These are phyloP conservation scores for Aspergillus sp. DNA, from an alignment of 2,329 filamentous ascomycete species.

Conservation along the genomic window DNA sequence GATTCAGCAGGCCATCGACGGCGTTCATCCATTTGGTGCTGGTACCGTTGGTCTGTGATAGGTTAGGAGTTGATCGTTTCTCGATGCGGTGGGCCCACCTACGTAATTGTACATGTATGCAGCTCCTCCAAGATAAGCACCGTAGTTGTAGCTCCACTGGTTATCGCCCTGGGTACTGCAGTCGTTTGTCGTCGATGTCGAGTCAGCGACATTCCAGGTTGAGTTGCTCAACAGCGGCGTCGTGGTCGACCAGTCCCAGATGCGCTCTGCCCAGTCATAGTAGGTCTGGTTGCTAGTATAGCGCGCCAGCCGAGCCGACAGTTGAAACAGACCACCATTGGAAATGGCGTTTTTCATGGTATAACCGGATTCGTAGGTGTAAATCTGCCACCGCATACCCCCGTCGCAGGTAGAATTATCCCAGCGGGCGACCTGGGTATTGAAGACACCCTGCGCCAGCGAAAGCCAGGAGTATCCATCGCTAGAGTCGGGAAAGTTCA, in stretches of 20 bases:
- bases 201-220: constrained; percentile 57
- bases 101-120: constrained; percentile 60
- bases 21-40: constrained; percentile 56
- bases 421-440: constrained; percentile 73
- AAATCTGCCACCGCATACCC: constrained; percentile 57
- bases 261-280: constrained; percentile 67
- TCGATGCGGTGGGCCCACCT: constrained; percentile 19
- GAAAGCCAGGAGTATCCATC: constrained; percentile 74
- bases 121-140: constrained; percentile 57
- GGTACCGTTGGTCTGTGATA: constrained; percentile 35
- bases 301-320: constrained; percentile 34
- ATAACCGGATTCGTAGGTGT: constrained; percentile 36
- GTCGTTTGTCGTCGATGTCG: constrained; percentile 53
- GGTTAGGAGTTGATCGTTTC: background rate
- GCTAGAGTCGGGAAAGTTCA: constrained; percentile 39
- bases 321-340: constrained; percentile 36
- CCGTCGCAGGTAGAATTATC: constrained; percentile 67
- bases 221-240: constrained; percentile 53
- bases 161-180: constrained; percentile 56
- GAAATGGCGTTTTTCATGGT: constrained; percentile 40
- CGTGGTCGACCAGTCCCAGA: constrained; percentile 60
- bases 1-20: constrained; percentile 58
- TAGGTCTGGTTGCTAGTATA: constrained; percentile 37
- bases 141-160: constrained; percentile 62
- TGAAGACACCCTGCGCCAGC: constrained; percentile 76